These are phyloP conservation scores for Suillus sp. DNA, from an alignment of 768 basidiomycete genomes.

Conservation along the genomic window DNA sequence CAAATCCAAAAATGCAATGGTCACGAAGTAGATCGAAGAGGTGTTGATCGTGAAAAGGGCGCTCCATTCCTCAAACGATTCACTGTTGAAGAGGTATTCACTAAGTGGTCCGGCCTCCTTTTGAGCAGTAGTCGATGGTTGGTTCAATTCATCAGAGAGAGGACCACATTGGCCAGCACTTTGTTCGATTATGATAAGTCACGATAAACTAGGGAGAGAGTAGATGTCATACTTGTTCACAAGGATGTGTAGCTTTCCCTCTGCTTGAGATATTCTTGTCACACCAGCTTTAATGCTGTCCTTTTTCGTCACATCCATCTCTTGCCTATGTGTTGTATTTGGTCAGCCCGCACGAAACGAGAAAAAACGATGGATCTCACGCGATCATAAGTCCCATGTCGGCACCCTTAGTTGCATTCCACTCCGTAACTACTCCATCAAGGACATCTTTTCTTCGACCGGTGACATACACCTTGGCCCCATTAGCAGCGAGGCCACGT, in stretches of 20 bases:
- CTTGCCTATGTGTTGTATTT: conserved; percentile 42
- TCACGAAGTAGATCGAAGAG: conserved; percentile 77
- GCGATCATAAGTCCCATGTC: conserved; percentile 55
- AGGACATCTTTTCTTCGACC: conserved; percentile 69
- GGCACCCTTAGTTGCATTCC: conserved; percentile 41
- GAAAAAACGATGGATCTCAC: conserved; percentile 40
- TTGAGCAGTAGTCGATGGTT: conserved; percentile 56
- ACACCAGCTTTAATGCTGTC: conserved; percentile 62
- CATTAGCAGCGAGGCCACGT: conserved; percentile 71
- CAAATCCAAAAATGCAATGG: conserved; percentile 74
- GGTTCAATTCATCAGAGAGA: conserved; percentile 54
- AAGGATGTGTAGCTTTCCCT: conserved; percentile 75
- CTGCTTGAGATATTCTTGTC: conserved; percentile 36
- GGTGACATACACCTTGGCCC: conserved; percentile 81
- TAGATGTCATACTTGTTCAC: conserved; percentile 69
- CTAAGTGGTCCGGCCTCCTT: conserved; percentile 68
- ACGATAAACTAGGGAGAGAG: neutral
- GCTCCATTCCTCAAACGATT: conserved; percentile 64
- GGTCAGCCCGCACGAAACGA: conserved; percentile 9
- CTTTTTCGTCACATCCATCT: conserved; percentile 74
- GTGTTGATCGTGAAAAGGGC: conserved; percentile 67
- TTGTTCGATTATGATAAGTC: conserved; percentile 9
- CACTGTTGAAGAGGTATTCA: conserved; percentile 68
- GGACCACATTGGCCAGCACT: conserved; percentile 82
- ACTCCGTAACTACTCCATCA: conserved; percentile 52